Evolutionary conservation across 495 filamentous ascomycete species (phyloP).

Genomic region (Bacidia rubella): DNA sequence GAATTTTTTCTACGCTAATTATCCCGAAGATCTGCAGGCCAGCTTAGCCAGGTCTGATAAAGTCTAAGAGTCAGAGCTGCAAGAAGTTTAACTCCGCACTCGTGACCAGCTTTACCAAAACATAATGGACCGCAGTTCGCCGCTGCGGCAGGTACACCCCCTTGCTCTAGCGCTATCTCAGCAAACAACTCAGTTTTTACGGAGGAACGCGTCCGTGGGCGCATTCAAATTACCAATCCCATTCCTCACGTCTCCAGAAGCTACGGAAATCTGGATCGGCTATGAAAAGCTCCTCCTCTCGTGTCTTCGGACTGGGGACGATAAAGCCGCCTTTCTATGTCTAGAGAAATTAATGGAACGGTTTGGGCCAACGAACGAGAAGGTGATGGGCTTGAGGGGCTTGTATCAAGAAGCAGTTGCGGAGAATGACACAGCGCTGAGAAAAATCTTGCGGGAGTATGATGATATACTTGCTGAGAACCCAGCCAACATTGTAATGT

Average conservation of each 20-base stretch:
- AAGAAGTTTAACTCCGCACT: too few species aligned
- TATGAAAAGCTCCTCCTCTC: slow-evolving; percentile 78
- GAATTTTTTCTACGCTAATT: too few species aligned
- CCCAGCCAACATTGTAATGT: slow-evolving; percentile 64
- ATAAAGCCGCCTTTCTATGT: slow-evolving; percentile 57
- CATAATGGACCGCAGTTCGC: slow-evolving; percentile 16
- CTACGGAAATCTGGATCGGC: slow-evolving; percentile 61
- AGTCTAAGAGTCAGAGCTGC: too few species aligned
- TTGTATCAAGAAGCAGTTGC: slow-evolving; percentile 79
- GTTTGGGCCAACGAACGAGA: slow-evolving; percentile 72
- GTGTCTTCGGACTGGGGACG: slow-evolving; percentile 75
- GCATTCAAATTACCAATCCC: slow-evolving; percentile 36
- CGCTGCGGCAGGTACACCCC: slow-evolving; percentile 22
- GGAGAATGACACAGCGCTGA: slow-evolving; percentile 43
- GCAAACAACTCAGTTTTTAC: slow-evolving; percentile 58
- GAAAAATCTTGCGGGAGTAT: slow-evolving; percentile 60
- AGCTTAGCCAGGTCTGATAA: too few species aligned
- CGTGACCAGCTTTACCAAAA: too few species aligned
- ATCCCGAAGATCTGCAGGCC: too few species aligned
- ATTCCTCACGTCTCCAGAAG: slow-evolving; percentile 45
- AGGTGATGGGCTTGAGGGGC: slow-evolving; percentile 67
- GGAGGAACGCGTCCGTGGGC: slow-evolving; percentile 29
- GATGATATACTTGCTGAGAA: slow-evolving; percentile 58
- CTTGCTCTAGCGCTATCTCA: slow-evolving; percentile 60
- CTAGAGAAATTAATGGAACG: slow-evolving; percentile 60